A percentile compares a stretch with the other conserved stretches of the same genome.
phyloP scores from a whole-genome alignment of 129 eudicot species.

The Deinandra increscens region DNA sequence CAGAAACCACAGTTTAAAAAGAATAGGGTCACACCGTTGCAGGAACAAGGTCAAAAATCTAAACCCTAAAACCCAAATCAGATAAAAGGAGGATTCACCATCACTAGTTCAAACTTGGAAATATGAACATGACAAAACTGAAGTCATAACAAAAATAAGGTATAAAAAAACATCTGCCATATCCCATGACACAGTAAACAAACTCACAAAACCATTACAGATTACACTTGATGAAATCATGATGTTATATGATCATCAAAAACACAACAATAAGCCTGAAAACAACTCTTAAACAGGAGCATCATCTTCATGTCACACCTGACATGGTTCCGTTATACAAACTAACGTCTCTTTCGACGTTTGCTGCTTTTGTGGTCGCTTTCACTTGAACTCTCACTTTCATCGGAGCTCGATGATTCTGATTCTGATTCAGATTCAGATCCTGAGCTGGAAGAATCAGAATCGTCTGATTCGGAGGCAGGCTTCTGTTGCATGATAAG shows the following conservation, averaged over 20 bases:
- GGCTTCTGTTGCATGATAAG: conserved; percentile 93
- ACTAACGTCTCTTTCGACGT: conserved; percentile 41
- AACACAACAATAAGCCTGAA: neutral
- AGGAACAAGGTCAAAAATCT: no score
- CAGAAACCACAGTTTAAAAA: no score
- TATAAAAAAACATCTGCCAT: neutral
- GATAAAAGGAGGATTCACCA: no score
- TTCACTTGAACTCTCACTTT: conserved; percentile 52
- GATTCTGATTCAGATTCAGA: conserved; percentile 43
- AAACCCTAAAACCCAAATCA: no score
- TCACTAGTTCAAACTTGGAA: neutral
- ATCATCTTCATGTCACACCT: conserved; percentile 7
- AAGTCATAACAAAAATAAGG: neutral
- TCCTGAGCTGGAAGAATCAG: conserved; percentile 44
- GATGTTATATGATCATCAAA: neutral
- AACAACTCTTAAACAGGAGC: neutral
- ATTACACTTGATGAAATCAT: conserved; percentile 21
- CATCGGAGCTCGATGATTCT: conserved; percentile 54
- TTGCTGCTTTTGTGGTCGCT: conserved; percentile 46
- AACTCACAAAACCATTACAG: conserved; percentile 29
- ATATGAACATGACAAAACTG: conserved; percentile 1
- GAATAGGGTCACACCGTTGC: no score
- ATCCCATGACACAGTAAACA: conserved; percentile 8
- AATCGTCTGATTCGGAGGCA: conserved; percentile 53
- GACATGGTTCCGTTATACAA: neutral